Evolutionary conservation across 805 yeast species (phyloP).

Genomic region (Saturnispora hagleri): DNA sequence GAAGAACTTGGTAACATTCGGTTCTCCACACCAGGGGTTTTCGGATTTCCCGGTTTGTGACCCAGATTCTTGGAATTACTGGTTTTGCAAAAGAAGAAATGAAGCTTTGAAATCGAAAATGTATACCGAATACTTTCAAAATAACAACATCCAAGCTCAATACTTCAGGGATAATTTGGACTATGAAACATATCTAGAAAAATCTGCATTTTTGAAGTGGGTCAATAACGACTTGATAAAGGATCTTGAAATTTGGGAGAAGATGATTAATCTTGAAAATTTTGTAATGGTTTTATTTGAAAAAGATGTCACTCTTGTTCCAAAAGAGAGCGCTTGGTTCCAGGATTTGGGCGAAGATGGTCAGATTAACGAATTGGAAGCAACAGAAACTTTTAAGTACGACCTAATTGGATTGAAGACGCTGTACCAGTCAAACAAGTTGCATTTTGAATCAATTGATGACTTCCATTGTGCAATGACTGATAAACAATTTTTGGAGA

Average conservation of each 20-base stretch:
- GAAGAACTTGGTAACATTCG: constrained; percentile 56
- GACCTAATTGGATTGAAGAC: constrained; percentile 53
- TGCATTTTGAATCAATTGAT: constrained; percentile 43
- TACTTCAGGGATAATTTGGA: constrained; percentile 54
- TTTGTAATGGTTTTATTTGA: constrained; percentile 53
- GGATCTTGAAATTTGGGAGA: constrained; percentile 30
- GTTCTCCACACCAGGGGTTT: constrained; percentile 75
- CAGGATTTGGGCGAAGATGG: constrained; percentile 42
- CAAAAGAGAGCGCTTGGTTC: constrained; percentile 65
- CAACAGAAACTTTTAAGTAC: constrained; percentile 40
- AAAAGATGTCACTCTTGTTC: constrained; percentile 60
- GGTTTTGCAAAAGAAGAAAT: constrained; percentile 53
- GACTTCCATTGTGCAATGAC: constrained; percentile 61
- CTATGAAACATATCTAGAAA: constrained; percentile 43
- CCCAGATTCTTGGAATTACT: constrained; percentile 30
- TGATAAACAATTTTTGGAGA: constrained; percentile 36
- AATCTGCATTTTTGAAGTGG: constrained; percentile 53
- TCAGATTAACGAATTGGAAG: constrained; percentile 33
- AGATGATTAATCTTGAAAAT: constrained; percentile 36
- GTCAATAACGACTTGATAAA: constrained; percentile 50
- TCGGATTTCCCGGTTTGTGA: constrained; percentile 57
- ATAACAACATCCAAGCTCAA: constrained; percentile 58
- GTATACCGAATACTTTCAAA: constrained; percentile 50
- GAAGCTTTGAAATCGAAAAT: constrained; percentile 47
- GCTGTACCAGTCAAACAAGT: constrained; percentile 33